Base-by-base conservation (phyloP, 768 basidiomycete species). In the Leccinellum rugosiceps region DNA sequence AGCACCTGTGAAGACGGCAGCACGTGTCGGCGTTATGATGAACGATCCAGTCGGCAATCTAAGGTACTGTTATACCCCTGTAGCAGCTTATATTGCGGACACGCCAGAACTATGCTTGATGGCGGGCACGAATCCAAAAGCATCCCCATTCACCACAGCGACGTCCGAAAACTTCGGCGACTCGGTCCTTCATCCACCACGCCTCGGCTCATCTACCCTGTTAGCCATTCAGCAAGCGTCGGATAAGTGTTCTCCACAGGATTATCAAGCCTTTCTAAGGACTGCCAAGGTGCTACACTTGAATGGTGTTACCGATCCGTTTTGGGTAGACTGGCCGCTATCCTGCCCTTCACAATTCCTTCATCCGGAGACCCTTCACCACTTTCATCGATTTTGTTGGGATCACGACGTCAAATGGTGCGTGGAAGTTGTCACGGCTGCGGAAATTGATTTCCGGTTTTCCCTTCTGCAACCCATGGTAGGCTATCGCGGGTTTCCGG, bases 401-500 rank as follows among this genome's bases (percentile, higher is more conserved):
- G 50, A 57, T 38, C 50, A 57, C 31, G 32, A 52, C 13, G 9
- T 50, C 7, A 45, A 51, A 21, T 51, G 50, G 44, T 57, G 31
- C 3, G 25, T 52, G 3, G 5, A n/a, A 34, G 46, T 49, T 9
- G 26, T 55, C 19, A 41, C 69, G 0, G 51, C 52, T 1, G 13
- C 53, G 1, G 75, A 80, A 55, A 62, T 79, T 3, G 70, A 79
- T 53, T 74, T 74, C 57, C 64, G 68, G 2, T 73, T 76, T 45
- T 71, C 66, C 0, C 48, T 76, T n/a, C 63, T 80, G 10, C 76
- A 77, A 23, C 66, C 70, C 14, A 65, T 63, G 32, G 66, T 67
- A 8, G 74, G 75, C 2, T 75, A 69, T 61, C 59, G 68, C n/a
- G 72, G 73, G n/a, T 79, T 78, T 52, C 58, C 63, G 17, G 69